These are phyloP conservation scores for Debaryomyces singareniensis DNA, from an alignment of 1,139 yeast species.

Conservation along the genomic window DNA sequence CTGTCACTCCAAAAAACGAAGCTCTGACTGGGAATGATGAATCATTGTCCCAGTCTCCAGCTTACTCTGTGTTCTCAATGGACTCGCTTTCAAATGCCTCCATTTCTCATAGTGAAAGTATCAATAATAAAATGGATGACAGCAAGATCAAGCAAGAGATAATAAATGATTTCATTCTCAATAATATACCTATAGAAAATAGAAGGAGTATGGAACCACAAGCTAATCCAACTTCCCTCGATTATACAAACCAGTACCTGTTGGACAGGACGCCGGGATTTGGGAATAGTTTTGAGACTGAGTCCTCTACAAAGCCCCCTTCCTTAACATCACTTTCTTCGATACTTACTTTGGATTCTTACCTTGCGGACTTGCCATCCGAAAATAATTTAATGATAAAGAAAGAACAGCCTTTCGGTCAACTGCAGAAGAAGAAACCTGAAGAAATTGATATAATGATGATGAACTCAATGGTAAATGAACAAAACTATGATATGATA, in stretches of 20 bases:
- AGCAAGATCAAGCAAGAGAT: slow-evolving; percentile 34
- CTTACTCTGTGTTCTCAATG: slow-evolving; percentile 25
- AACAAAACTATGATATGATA: slow-evolving; percentile 17
- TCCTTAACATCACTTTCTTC: slow-evolving; percentile 32
- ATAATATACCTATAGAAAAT: slow-evolving; percentile 28
- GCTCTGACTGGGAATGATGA: slow-evolving; percentile 6
- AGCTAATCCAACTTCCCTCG: background rate
- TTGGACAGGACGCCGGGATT: background rate
- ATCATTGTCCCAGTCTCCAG: slow-evolving; percentile 23
- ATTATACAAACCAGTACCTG: no score
- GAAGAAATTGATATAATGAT: slow-evolving; percentile 6
- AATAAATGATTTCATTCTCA: slow-evolving; percentile 33
- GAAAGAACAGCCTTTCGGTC: background rate
- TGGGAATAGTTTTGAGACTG: background rate
- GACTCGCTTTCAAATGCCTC: slow-evolving; percentile 12
- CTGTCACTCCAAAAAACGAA: background rate
- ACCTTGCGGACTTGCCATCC: slow-evolving; percentile 6
- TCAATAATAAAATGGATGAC: slow-evolving; percentile 13
- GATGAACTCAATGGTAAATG: slow-evolving; percentile 1
- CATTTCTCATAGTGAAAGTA: slow-evolving; percentile 3
- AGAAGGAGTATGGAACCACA: background rate
- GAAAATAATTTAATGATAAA: slow-evolving; percentile 1
- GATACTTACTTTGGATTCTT: slow-evolving; percentile 26
- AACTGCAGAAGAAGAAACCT: background rate
- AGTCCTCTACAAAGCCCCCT: slow-evolving; percentile 5